These are phyloP conservation scores for Serendipita sp. DNA, from an alignment of 768 basidiomycete species.

Conservation along the genomic window DNA sequence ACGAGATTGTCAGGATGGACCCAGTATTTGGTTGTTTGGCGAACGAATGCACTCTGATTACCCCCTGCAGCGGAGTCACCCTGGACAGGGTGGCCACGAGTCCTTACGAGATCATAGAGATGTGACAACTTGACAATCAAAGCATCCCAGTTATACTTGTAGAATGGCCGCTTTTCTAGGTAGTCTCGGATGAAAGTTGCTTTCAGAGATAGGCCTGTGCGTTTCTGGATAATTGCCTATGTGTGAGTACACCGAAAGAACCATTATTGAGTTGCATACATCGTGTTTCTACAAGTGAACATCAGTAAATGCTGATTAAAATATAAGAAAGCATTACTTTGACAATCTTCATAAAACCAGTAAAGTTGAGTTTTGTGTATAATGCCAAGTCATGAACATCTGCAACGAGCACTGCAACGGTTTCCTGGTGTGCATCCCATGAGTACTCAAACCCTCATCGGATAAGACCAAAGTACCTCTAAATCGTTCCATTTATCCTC, in stretches of 20 bases:
- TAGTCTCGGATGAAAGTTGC: slow-evolving; percentile 79
- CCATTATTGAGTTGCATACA: slow-evolving; percentile 26
- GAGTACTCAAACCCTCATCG: background rate
- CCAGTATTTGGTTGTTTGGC: slow-evolving; percentile 99
- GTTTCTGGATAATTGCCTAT: slow-evolving; percentile 46
- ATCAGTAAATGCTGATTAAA: background rate
- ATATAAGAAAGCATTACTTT: slow-evolving; percentile 38
- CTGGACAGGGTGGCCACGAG: slow-evolving; percentile 82
- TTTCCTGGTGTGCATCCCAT: slow-evolving; percentile 31
- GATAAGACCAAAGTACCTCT: slow-evolving; percentile 23
- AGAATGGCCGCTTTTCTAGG: slow-evolving; percentile 88
- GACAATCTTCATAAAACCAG: slow-evolving; percentile 96
- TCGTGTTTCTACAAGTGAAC: slow-evolving; percentile 65
- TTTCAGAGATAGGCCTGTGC: slow-evolving; percentile 69
- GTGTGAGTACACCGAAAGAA: background rate
- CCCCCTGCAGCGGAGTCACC: slow-evolving; percentile 93
- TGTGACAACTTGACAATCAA: slow-evolving; percentile 92
- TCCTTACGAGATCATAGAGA: slow-evolving; percentile 87
- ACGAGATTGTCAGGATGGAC: slow-evolving; percentile 94
- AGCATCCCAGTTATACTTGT: slow-evolving; percentile 91
- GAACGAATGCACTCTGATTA: slow-evolving; percentile 89
- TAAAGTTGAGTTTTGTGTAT: slow-evolving; percentile 93
- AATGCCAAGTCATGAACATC: slow-evolving; percentile 70
- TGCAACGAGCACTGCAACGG: slow-evolving; percentile 87
- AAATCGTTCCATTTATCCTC: slow-evolving; percentile 76